Conservation (phyloP, 805 yeast genomes). For the Wickerhamiella spandovensis region DNA sequence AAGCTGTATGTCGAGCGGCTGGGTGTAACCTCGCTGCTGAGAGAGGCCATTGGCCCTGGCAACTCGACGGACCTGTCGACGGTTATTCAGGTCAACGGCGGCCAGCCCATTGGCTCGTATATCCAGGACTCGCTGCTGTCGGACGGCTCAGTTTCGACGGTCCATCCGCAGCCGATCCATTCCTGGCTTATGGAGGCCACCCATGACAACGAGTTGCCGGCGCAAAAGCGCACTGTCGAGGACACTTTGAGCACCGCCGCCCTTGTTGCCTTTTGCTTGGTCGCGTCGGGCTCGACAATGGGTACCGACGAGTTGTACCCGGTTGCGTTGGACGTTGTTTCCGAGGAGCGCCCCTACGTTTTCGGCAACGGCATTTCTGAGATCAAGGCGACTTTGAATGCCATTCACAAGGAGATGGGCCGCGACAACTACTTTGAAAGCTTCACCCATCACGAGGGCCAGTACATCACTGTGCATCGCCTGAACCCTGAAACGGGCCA, state of each 20-base stretch:
- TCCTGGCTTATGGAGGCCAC: constrained; percentile 97
- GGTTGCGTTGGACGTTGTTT: constrained; percentile 61
- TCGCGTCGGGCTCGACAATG: constrained; percentile 87
- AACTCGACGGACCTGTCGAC: constrained; percentile 74
- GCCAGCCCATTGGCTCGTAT: constrained; percentile 87
- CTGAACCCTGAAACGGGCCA: constrained; percentile 69
- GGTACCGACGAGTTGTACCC: constrained; percentile 94
- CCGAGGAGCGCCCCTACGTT: constrained; percentile 52
- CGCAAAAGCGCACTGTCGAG: constrained; percentile 80
- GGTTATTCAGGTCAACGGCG: constrained; percentile 84
- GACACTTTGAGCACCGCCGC: constrained; percentile 95
- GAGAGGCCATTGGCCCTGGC: constrained; percentile 98
- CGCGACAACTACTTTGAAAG: constrained; percentile 61
- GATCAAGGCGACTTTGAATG: constrained; percentile 38
- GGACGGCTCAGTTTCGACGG: constrained; percentile 16
- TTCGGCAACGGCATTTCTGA: constrained; percentile 53
- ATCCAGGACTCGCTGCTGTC: constrained; percentile 51
- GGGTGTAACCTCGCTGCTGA: constrained; percentile 75
- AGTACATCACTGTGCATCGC: constrained; percentile 81
- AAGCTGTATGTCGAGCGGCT: constrained; percentile 79
- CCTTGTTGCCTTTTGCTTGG: constrained; percentile 78
- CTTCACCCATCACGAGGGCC: constrained; percentile 90
- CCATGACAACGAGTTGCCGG: constrained; percentile 86
- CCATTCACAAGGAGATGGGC: constrained; percentile 27
- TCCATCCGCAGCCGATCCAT: constrained; percentile 51